A percentile compares a stretch with the other conserved stretches of the same genome.
These are phyloP conservation scores for Eragrostis curvula DNA, from an alignment of 176 grass and related monocot species.

Conservation along the genomic window DNA sequence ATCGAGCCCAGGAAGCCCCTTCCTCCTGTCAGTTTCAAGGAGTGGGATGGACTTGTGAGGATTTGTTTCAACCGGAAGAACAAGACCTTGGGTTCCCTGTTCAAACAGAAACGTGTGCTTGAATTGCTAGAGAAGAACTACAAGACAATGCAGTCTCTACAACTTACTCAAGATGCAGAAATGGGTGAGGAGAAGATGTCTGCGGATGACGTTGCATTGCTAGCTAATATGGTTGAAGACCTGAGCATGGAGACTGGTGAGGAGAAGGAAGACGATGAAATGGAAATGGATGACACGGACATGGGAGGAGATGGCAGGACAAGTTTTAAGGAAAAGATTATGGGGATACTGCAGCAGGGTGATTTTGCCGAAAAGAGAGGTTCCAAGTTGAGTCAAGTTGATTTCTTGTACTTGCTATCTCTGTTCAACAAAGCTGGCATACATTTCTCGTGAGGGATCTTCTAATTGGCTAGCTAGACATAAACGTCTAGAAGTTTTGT, in stretches of 20 bases:
- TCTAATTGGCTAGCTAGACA: neutral
- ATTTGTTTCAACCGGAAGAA: constrained; percentile 86
- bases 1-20: constrained; percentile 84
- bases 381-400: constrained; percentile 82
- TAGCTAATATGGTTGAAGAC: constrained; percentile 85
- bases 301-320: constrained; percentile 28
- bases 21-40: constrained; percentile 86
- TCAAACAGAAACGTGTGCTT: constrained; percentile 77
- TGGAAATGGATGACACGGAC: constrained; percentile 58
- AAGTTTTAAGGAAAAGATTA: constrained; percentile 81
- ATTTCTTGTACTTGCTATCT: constrained; percentile 91
- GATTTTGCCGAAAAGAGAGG: constrained; percentile 97
- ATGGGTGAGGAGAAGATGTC: constrained; percentile 47
- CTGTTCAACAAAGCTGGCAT: constrained; percentile 89
- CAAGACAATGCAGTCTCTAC: constrained; percentile 81
- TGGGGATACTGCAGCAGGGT: constrained; percentile 76
- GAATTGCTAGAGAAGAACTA: constrained; percentile 91
- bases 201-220: constrained; percentile 57
- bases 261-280: constrained; percentile 76
- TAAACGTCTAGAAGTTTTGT: neutral
- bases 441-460: constrained; percentile 72
- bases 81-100: constrained; percentile 80
- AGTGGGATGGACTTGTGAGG: constrained; percentile 83
- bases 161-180: constrained; percentile 47
- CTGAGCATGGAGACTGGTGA: constrained; percentile 52